Evolutionary conservation across 805 yeast species (phyloP).

Genomic region (Metschnikowia santaceciliae): DNA sequence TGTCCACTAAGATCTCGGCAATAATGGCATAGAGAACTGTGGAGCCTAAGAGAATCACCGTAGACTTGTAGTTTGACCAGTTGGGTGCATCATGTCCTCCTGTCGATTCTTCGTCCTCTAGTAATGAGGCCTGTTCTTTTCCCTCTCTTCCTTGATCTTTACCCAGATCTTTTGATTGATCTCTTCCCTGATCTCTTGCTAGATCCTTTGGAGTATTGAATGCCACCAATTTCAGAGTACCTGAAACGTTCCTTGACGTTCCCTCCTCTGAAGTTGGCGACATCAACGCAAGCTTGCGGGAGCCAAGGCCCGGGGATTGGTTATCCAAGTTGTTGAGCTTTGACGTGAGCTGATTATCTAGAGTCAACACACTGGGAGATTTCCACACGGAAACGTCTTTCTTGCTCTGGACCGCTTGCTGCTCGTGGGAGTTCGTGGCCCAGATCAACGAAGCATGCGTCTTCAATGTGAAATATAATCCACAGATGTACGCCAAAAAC

Average conservation of each 20-base stretch:
- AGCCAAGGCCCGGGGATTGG: neutral
- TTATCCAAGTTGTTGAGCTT: neutral
- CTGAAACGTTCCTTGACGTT: neutral
- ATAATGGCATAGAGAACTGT: constrained; percentile 86
- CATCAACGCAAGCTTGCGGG: neutral
- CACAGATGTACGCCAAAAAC: constrained; percentile 81
- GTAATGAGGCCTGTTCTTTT: neutral
- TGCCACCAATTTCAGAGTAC: neutral
- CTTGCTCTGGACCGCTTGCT: constrained; percentile 16
- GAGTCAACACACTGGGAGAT: constrained; percentile 38
- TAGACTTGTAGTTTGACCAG: constrained; percentile 85
- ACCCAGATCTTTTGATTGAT: too few species aligned
- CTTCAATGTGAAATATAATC: constrained; percentile 86
- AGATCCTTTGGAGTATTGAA: neutral
- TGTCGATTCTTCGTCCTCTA: neutral
- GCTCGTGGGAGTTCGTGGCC: constrained; percentile 53
- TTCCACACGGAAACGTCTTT: constrained; percentile 24
- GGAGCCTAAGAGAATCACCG: constrained; percentile 76
- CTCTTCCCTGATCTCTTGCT: neutral
- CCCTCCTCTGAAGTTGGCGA: constrained; percentile 1
- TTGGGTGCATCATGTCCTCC: constrained; percentile 96
- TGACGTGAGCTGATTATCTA: constrained; percentile 15
- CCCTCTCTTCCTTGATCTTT: neutral
- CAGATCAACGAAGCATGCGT: constrained; percentile 97
- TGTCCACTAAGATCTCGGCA: constrained; percentile 90